Conservation (phyloP, 305 asterid genomes). For the Fraxinus angustifolia region DNA sequence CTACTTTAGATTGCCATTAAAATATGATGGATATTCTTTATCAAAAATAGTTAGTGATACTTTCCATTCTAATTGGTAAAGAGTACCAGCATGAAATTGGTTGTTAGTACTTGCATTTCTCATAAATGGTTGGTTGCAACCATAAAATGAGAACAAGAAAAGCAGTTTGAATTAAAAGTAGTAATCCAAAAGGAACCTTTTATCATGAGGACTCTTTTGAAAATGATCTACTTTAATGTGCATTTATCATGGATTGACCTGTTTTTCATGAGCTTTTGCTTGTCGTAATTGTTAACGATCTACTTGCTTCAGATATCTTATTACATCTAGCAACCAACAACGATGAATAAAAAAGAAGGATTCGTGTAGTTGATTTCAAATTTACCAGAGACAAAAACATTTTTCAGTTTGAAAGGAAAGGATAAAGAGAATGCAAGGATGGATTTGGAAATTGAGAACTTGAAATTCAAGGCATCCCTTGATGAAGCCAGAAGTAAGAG, state of each 20-base stretch:
- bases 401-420: slow-evolving; percentile 3
- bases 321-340: neutral
- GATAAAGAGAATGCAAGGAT: slow-evolving; percentile 4
- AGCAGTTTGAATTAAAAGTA: slow-evolving; percentile 26
- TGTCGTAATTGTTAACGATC: neutral
- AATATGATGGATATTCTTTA: neutral
- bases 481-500: slow-evolving; percentile 33
- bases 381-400: neutral
- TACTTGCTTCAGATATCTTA: neutral
- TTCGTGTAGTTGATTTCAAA: neutral
- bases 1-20: neutral
- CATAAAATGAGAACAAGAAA: neutral
- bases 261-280: neutral
- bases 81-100: slow-evolving; percentile 2
- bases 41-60: neutral
- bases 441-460: slow-evolving; percentile 28
- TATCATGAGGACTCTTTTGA: slow-evolving; percentile 25
- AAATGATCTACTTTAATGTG: slow-evolving; percentile 6
- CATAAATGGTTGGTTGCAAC: slow-evolving; percentile 37
- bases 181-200: slow-evolving; percentile 22
- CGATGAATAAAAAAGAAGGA: neutral
- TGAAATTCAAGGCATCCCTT: slow-evolving; percentile 39
- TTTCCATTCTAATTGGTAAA: neutral
- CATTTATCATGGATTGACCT: neutral
- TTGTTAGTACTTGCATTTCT: slow-evolving; percentile 30